Conservation (phyloP, 805 yeast species). For the Ogataea dorogensis region DNA sequence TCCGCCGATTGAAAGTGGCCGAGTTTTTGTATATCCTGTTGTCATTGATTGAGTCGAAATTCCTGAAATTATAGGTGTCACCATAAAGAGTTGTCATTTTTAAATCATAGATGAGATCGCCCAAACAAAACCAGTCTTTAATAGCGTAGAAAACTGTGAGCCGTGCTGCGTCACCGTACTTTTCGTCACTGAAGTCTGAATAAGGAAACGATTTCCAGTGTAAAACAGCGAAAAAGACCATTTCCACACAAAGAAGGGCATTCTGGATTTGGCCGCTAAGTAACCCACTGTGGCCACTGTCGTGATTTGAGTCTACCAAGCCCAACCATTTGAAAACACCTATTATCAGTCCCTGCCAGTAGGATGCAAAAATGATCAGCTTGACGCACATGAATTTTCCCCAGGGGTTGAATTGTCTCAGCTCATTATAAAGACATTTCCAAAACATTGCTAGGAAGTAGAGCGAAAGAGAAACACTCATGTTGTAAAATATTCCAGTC, state of each 20-base stretch:
- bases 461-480: constrained; percentile 76
- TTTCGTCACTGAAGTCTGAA: constrained; percentile 60
- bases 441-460: constrained; percentile 88
- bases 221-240: constrained; percentile 82
- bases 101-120: constrained; percentile 81
- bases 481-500: constrained; percentile 69
- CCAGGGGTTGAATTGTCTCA: constrained; percentile 80
- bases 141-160: constrained; percentile 61
- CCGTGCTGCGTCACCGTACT: constrained; percentile 68
- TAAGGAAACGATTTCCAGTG: constrained; percentile 86
- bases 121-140: constrained; percentile 70
- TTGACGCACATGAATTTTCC: constrained; percentile 93
- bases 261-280: constrained; percentile 67
- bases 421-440: constrained; percentile 80
- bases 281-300: constrained; percentile 33
- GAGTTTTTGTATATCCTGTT: constrained; percentile 25
- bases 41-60: constrained; percentile 71
- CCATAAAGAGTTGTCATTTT: constrained; percentile 64
- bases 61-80: constrained; percentile 71
- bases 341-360: constrained; percentile 85
- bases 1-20: constrained; percentile 56
- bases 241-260: constrained; percentile 75
- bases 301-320: constrained; percentile 29
- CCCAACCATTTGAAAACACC: constrained; percentile 52
- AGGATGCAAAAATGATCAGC: constrained; percentile 92